phyloP scores from a whole-genome alignment of 345 rosid genomes.

The Limnanthes douglasii region DNA sequence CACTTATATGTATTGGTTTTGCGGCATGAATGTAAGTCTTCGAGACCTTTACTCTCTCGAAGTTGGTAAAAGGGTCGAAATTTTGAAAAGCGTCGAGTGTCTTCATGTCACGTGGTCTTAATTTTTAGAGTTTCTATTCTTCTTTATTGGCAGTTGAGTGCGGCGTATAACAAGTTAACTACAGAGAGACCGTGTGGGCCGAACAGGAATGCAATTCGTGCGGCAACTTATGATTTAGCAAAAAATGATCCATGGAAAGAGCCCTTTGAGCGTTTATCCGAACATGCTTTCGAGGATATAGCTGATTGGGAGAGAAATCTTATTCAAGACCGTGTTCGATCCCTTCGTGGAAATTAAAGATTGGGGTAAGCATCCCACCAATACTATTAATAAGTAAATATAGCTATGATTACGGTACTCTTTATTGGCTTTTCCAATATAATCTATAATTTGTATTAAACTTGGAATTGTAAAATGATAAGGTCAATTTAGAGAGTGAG shows the following conservation, averaged over 20 bases:
- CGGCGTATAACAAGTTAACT: slow-evolving; percentile 52
- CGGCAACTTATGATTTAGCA: slow-evolving; percentile 78
- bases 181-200: slow-evolving; percentile 82
- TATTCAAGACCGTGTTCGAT: slow-evolving; percentile 50
- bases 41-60: slow-evolving; percentile 4
- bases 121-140: not conserved
- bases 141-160: slow-evolving; percentile 29
- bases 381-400: no score
- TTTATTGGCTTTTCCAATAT: no score
- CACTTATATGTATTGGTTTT: slow-evolving; percentile 85
- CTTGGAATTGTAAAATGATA: no score
- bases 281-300: slow-evolving; percentile 52
- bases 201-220: slow-evolving; percentile 53
- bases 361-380: no score
- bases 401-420: no score
- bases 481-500: no score
- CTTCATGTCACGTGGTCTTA: no score
- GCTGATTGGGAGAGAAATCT: slow-evolving; percentile 88
- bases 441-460: no score
- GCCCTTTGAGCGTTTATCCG: slow-evolving; percentile 69
- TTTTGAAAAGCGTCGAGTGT: not conserved
- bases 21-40: slow-evolving; percentile 46
- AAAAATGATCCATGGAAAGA: slow-evolving; percentile 74
- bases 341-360: slow-evolving; percentile 45
- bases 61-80: not conserved